Percentiles rank a stretch among this genome's conserved stretches.
phyloP scores from a whole-genome alignment of 2,329 filamentous ascomycete genomes.

The Scedosporium boydii region DNA sequence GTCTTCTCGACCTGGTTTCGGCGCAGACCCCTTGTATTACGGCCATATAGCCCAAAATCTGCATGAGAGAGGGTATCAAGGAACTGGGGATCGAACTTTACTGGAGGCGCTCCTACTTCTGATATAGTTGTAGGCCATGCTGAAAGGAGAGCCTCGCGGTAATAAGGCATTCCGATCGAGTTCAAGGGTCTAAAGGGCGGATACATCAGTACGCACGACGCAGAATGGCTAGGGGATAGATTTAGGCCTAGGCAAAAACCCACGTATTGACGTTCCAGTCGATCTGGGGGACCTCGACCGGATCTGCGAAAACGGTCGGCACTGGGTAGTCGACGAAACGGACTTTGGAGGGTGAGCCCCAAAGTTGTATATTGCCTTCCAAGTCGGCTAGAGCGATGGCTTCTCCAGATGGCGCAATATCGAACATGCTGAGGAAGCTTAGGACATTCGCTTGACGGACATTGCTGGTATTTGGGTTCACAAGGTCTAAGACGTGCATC shows the following conservation, averaged over 20 bases:
- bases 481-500: conserved; percentile 90
- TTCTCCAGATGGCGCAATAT: conserved; percentile 81
- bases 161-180: conserved; percentile 84
- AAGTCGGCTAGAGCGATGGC: conserved; percentile 73
- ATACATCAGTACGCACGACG: not conserved
- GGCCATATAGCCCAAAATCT: conserved; percentile 70
- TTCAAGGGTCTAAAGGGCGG: conserved; percentile 57
- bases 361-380: conserved; percentile 72
- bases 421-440: conserved; percentile 66
- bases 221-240: conserved; percentile 5
- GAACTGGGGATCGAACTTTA: conserved; percentile 62
- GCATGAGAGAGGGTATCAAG: conserved; percentile 58
- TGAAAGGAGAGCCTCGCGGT: conserved; percentile 78
- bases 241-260: conserved; percentile 19
- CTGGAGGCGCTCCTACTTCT: conserved; percentile 75
- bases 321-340: conserved; percentile 77
- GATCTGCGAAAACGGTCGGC: conserved; percentile 68
- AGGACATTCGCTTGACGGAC: conserved; percentile 74
- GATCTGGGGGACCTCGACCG: conserved; percentile 46
- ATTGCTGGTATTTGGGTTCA: conserved; percentile 83
- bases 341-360: conserved; percentile 78
- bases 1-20: conserved; percentile 81
- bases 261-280: conserved; percentile 66
- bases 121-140: conserved; percentile 83
- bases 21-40: conserved; percentile 61